Base-by-base conservation (phyloP, 257 asterid species). In the Salvia hispanica region DNA sequence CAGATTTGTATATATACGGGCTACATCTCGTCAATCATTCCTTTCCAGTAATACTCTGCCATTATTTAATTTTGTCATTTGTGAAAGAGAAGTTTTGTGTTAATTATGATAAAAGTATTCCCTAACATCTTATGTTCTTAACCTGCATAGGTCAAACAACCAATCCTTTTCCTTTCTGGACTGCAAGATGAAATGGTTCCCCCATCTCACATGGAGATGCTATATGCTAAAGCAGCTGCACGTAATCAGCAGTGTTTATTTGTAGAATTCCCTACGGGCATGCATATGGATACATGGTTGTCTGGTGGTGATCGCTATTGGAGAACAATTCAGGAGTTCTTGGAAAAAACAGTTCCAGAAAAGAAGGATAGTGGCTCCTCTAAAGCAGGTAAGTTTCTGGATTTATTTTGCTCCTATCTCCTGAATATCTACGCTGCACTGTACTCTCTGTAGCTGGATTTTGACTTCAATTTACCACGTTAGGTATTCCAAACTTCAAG, bases 241-340 rank as follows among this genome's bases (percentile, higher is more conserved):
- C 91, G 64, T 70, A 90, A 93, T 64, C 74, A 31, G 28, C 87
- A 72, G 18, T 94, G 96, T 77, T 31, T 70, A 64, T 91, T 94
- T 65, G 93, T 85, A 67, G 92, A 84, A 55, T 94, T 94, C 70
- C 95, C 96, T 25, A 84, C 80, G 0, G 99, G 97, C 70, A 94
- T 85, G 99, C 99, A 93, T 78, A 93, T 93, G 99, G 92, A 93
- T 81, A 93, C 97, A 42, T 90, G 97, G 96, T 70, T 82, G 79
- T 75, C 91, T 37, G 97, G 97, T 64, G 97, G 99, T 71, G 97
- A 90, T 69, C 88, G 55, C 45, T 93, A 93, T 72, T 93, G 99
- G 99, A 82, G 74, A 78, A 83, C 96, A 37, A 74, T 93, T 80
- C 90, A 74, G 67, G 88, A 86, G 44, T 90, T 83, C 79, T 51